phyloP scores from a whole-genome alignment of 1,284 basidiomycete species.

The Puccinia horiana region DNA sequence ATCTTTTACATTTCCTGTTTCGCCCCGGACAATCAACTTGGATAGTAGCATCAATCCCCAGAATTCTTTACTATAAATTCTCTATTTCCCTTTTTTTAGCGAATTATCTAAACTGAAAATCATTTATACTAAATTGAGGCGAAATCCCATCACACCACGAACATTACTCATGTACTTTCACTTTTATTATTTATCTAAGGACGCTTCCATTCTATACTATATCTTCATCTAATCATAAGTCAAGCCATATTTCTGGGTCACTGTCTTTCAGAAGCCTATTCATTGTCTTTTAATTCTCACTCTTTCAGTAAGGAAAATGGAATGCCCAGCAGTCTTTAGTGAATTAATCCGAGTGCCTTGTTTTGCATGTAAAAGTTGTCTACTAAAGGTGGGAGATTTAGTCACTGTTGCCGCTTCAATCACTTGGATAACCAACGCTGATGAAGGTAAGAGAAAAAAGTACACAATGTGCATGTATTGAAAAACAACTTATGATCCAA shows the following conservation, averaged over 20 bases:
- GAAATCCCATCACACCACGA: neutral
- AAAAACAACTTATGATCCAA: too few relatives aligned
- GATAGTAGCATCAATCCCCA: conserved; percentile 1
- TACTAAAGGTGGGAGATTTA: too few relatives aligned
- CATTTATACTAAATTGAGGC: neutral
- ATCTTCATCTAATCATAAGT: neutral
- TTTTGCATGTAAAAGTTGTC: neutral
- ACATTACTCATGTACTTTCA: neutral
- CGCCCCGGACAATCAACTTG: neutral
- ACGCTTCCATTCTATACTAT: neutral
- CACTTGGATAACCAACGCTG: too few relatives aligned
- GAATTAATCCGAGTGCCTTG: neutral
- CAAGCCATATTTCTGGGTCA: neutral
- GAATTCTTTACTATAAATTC: conserved; percentile 7
- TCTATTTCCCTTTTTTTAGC: neutral
- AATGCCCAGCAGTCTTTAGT: neutral
- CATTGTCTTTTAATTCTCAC: conserved; percentile 1
- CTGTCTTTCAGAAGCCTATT: conserved; percentile 13
- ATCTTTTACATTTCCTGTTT: neutral
- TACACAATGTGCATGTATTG: too few relatives aligned
- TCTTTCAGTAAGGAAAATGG: neutral
- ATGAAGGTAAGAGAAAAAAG: too few relatives aligned
- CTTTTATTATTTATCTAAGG: conserved; percentile 1
- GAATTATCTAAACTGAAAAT: neutral
- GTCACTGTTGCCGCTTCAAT: too few relatives aligned